phyloP scores from a whole-genome alignment of 202 grass and related monocot species.

The Panicum virgatum region DNA sequence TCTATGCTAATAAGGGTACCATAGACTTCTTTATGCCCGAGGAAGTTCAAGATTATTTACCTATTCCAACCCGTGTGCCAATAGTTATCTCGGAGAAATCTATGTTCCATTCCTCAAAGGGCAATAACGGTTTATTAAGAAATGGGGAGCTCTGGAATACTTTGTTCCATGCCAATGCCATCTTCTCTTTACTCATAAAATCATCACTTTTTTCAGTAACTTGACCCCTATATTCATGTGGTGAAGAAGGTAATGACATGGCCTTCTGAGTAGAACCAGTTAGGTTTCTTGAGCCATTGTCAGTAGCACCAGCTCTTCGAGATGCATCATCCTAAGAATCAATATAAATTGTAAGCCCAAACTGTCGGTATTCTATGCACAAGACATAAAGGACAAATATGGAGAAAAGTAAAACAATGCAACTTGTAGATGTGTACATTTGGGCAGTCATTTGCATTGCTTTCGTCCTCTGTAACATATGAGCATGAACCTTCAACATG shows the following conservation, averaged over 20 bases:
- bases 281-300: conserved; percentile 58
- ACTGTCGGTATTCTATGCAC: conserved; percentile 10
- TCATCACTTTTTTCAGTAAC: conserved; percentile 56
- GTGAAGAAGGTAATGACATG: conserved; percentile 92
- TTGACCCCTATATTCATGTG: conserved; percentile 79
- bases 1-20: background rate
- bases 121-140: conserved; percentile 84
- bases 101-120: conserved; percentile 99
- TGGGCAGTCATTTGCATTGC: conserved; percentile 48
- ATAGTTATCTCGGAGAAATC: conserved; percentile 97
- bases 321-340: conserved; percentile 62
- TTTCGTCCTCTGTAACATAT: conserved; percentile 49
- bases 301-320: conserved; percentile 33
- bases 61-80: conserved; percentile 99
- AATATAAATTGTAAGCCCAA: conserved; percentile 36
- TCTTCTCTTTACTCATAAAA: conserved; percentile 74
- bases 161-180: conserved; percentile 77
- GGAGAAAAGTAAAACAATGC: conserved; percentile 20
- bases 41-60: conserved; percentile 52
- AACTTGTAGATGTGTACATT: conserved; percentile 51
- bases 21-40: conserved; percentile 5
- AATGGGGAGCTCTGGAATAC: conserved; percentile 78
- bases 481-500: conserved; percentile 76
- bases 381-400: conserved; percentile 27
- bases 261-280: conserved; percentile 71